Conservation (phyloP, 2,329 filamentous ascomycete species). For the Ophiosphaerella herpotricha region DNA sequence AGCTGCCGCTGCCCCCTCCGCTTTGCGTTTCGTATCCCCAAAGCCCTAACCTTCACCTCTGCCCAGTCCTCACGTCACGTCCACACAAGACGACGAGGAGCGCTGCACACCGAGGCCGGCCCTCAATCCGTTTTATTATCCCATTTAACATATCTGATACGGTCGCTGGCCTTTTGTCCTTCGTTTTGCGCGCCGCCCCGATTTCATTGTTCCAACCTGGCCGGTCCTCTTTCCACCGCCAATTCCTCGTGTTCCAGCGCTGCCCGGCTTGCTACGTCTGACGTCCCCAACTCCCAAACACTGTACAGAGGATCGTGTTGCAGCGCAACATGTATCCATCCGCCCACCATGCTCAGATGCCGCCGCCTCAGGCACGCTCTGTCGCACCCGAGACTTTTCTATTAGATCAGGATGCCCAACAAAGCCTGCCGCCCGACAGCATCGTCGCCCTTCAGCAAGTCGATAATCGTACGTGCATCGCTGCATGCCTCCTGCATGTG, state of each 20-base stretch:
- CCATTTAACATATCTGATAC: slow-evolving; percentile 44
- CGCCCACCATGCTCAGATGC: slow-evolving; percentile 75
- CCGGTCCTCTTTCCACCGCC: slow-evolving; percentile 40
- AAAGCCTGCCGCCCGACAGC: slow-evolving; percentile 92
- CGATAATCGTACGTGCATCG: slow-evolving; percentile 78
- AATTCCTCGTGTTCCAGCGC: slow-evolving; percentile 35
- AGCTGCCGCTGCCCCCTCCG: slow-evolving; percentile 45
- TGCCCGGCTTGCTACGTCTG: slow-evolving; percentile 31
- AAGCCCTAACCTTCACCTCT: slow-evolving; percentile 38
- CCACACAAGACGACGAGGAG: slow-evolving; percentile 32
- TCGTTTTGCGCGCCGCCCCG: slow-evolving; percentile 42
- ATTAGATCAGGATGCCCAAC: slow-evolving; percentile 95
- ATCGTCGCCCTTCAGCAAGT: slow-evolving; percentile 98
- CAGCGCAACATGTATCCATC: slow-evolving; percentile 54
- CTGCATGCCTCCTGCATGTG: slow-evolving; percentile 4
- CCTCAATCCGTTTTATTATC: slow-evolving; percentile 46
- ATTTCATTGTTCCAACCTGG: slow-evolving; percentile 43
- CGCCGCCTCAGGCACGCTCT: slow-evolving; percentile 71
- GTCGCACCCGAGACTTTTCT: slow-evolving; percentile 97
- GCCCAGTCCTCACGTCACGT: slow-evolving; percentile 36
- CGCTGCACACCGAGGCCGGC: slow-evolving; percentile 44
- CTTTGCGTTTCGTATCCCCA: slow-evolving; percentile 46
- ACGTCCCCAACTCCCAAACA: slow-evolving; percentile 34
- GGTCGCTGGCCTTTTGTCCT: slow-evolving; percentile 39
- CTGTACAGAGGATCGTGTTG: slow-evolving; percentile 40